Conservation (phyloP, 2,329 filamentous ascomycete species). For the Epichloe bromicola region DNA sequence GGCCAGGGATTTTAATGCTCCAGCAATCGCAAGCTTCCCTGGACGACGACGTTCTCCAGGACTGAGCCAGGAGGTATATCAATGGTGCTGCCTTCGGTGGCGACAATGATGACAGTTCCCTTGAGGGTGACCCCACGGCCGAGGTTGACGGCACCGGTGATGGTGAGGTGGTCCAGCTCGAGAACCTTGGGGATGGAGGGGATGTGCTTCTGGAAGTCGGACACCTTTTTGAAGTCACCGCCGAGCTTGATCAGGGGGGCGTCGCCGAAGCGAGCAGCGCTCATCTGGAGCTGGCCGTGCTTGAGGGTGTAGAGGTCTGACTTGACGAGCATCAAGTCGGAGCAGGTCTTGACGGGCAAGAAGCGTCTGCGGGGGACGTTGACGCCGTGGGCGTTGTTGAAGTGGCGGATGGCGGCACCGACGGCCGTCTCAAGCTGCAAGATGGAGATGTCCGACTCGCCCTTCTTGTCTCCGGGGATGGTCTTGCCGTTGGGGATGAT, state of each 20-base stretch:
- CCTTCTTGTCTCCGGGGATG: slow-evolving; percentile 98
- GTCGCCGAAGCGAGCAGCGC: slow-evolving; percentile 89
- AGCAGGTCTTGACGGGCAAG: slow-evolving; percentile 99
- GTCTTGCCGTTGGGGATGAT: slow-evolving; percentile 99
- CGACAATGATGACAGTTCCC: slow-evolving; percentile 97
- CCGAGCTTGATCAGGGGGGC: slow-evolving; percentile 98
- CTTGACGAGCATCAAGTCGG: slow-evolving; percentile 98
- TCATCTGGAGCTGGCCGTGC: slow-evolving; percentile 96
- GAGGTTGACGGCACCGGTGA: slow-evolving; percentile 93
- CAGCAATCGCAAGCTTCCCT: slow-evolving; percentile 74
- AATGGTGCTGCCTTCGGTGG: slow-evolving; percentile 94
- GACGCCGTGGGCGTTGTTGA: slow-evolving; percentile 96
- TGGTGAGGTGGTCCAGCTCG: slow-evolving; percentile 88
- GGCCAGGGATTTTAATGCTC: slow-evolving; percentile 39
- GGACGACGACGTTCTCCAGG: slow-evolving; percentile 96
- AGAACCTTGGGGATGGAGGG: slow-evolving; percentile 81
- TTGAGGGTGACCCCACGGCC: slow-evolving; percentile 92
- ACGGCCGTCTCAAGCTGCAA: slow-evolving; percentile 98
- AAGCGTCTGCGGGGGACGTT: slow-evolving; percentile 96
- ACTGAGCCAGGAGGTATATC: slow-evolving; percentile 94
- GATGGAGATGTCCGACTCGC: slow-evolving; percentile 94
- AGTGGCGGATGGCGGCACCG: slow-evolving; percentile 96
- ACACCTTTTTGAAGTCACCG: slow-evolving; percentile 99
- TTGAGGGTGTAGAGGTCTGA: slow-evolving; percentile 97
- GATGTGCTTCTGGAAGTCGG: slow-evolving; percentile 84